Evolutionary conservation across 306 rosid genomes (phyloP).

Genomic region (Acacia confusa): DNA sequence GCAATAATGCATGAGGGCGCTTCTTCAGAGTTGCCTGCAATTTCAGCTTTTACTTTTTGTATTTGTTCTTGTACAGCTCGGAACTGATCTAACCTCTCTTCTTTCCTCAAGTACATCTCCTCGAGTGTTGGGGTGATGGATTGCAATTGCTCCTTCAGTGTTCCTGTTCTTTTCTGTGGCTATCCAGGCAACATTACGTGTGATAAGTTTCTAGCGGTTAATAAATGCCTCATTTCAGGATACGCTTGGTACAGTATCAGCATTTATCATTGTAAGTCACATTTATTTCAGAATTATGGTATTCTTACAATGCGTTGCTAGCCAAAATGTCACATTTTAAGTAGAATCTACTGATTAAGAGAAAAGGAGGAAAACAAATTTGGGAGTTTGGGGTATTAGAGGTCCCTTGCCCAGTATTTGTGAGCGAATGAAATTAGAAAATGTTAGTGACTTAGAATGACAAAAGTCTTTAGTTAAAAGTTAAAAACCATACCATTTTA

Average conservation of each 20-base stretch:
- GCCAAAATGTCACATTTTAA: background rate
- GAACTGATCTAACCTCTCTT: slow-evolving; percentile 84
- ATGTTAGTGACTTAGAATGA: slow-evolving; percentile 5
- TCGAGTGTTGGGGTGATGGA: slow-evolving; percentile 84
- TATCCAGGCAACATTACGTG: slow-evolving; percentile 39
- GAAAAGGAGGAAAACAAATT: too few relatives aligned
- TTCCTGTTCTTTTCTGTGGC: slow-evolving; percentile 91
- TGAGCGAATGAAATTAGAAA: background rate
- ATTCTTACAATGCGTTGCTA: background rate
- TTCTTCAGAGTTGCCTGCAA: slow-evolving; percentile 64
- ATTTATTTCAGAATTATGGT: slow-evolving; percentile 16
- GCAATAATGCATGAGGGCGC: slow-evolving; percentile 41
- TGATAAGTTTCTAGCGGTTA: slow-evolving; percentile 31
- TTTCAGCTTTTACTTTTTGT: slow-evolving; percentile 83
- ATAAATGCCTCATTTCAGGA: slow-evolving; percentile 28
- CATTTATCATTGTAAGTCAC: slow-evolving; percentile 4
- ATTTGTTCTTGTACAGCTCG: slow-evolving; percentile 69
- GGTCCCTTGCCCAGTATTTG: background rate
- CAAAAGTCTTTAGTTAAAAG: background rate
- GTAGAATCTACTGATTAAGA: too few relatives aligned
- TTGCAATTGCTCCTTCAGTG: slow-evolving; percentile 89
- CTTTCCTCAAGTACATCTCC: slow-evolving; percentile 85
- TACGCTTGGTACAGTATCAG: background rate
- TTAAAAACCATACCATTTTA: slow-evolving; percentile 9
- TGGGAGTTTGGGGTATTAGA: too few relatives aligned